phyloP scores from a whole-genome alignment of 73 alveolate genomes.

The Loxodes magnus region DNA sequence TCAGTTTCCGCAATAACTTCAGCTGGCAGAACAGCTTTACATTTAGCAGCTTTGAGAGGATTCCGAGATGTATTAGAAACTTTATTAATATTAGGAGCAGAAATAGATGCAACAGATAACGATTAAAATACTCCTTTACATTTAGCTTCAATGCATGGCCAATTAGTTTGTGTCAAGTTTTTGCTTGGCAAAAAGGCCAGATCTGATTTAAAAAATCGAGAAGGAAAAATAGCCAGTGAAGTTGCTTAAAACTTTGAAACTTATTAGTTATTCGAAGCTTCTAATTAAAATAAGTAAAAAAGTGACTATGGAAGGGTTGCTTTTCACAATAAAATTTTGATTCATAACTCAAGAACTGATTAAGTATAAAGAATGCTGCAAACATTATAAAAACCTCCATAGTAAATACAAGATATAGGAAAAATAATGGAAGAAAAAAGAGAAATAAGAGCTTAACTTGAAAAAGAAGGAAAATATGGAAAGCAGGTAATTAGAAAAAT shows the following conservation, averaged over 20 bases:
- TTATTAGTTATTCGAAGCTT: constrained; percentile 1
- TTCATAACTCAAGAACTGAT: not conserved
- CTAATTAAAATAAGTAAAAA: constrained; percentile 9
- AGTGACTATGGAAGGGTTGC: not conserved
- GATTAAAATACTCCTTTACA: constrained; percentile 3
- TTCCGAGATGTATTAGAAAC: not conserved
- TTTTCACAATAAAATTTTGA: not conserved
- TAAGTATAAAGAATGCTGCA: constrained; percentile 17
- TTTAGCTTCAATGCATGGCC: not conserved
- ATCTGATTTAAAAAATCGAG: not conserved
- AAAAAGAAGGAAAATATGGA: not conserved
- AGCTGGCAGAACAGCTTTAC: not conserved
- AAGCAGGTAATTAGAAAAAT: not conserved
- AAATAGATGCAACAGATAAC: not conserved
- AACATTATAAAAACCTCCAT: constrained; percentile 7
- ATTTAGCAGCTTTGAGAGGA: constrained; percentile 3
- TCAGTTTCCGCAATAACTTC: constrained; percentile 27
- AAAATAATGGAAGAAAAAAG: too few species aligned
- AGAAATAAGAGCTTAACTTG: not conserved
- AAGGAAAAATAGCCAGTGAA: constrained; percentile 1
- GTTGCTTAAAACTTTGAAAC: not conserved
- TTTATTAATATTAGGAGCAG: not conserved
- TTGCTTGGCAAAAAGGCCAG: not conserved
- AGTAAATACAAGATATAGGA: too few species aligned
- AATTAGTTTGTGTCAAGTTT: not conserved